Percentiles rank a stretch among this genome's conserved stretches.
Evolutionary conservation across 345 rosid genomes (phyloP).

Genomic region (Boechera stricta): DNA sequence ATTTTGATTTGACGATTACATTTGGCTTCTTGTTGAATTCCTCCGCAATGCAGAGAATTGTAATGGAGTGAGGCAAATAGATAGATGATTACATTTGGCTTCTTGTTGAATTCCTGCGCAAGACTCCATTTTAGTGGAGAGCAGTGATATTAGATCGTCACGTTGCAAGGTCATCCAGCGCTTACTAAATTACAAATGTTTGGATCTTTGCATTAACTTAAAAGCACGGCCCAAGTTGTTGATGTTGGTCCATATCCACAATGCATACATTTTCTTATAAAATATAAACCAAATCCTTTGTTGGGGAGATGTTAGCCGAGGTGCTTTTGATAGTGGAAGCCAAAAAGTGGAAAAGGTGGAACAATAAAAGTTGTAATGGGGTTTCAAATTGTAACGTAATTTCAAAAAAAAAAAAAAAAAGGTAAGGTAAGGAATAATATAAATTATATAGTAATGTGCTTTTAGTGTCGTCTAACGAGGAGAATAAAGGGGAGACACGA

Average conservation of each 20-base stretch:
- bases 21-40: slow-evolving; percentile 4
- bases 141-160: too few species aligned
- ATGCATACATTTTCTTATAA: neutral
- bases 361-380: slow-evolving; percentile 10
- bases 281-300: neutral
- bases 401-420: neutral
- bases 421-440: slow-evolving; percentile 5
- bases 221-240: neutral
- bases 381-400: neutral
- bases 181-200: neutral
- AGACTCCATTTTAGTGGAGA: slow-evolving; percentile 1
- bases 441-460: neutral
- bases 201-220: neutral
- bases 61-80: slow-evolving; percentile 11
- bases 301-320: neutral
- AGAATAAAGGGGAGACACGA: slow-evolving; percentile 33
- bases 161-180: neutral
- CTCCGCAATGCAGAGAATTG: neutral
- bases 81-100: slow-evolving; percentile 3
- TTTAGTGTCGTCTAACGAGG: slow-evolving; percentile 33
- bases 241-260: slow-evolving; percentile 6
- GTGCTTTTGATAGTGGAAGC: slow-evolving; percentile 4
- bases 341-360: slow-evolving; percentile 1
- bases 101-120: neutral
- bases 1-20: neutral